These are phyloP conservation scores for Pistacia integerrima DNA, from an alignment of 345 rosid genomes.

Conservation along the genomic window DNA sequence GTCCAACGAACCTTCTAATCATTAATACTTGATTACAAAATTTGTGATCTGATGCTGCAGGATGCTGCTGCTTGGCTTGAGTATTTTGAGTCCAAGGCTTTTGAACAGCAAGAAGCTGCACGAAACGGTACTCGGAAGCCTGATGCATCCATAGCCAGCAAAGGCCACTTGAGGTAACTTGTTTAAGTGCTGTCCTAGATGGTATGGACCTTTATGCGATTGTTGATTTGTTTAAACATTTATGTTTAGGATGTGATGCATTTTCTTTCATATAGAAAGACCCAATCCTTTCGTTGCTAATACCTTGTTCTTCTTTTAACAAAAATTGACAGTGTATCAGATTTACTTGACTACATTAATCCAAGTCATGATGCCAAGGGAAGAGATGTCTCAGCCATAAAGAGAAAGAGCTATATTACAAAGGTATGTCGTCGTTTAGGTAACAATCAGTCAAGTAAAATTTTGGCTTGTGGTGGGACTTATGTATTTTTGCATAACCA, in stretches of 20 bases:
- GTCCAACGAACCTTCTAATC: neutral
- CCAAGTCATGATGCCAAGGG: slow-evolving; percentile 82
- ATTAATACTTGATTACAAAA: neutral
- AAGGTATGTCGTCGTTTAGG: slow-evolving; percentile 51
- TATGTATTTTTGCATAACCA: neutral
- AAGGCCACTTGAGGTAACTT: slow-evolving; percentile 93
- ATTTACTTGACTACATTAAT: slow-evolving; percentile 92
- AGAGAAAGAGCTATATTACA: slow-evolving; percentile 64
- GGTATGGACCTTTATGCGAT: slow-evolving; percentile 1
- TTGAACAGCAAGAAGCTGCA: slow-evolving; percentile 99
- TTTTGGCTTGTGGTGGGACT: slow-evolving; percentile 4
- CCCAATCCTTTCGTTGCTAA: slow-evolving; percentile 16
- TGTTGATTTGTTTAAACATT: slow-evolving; percentile 6
- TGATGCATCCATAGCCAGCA: slow-evolving; percentile 99
- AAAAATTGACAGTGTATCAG: slow-evolving; percentile 76
- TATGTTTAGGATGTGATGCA: neutral
- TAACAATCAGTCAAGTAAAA: neutral
- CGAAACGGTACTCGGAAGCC: slow-evolving; percentile 96
- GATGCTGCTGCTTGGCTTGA: slow-evolving; percentile 99
- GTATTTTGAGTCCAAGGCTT: slow-evolving; percentile 95
- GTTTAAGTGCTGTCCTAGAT: slow-evolving; percentile 4
- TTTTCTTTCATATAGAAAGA: slow-evolving; percentile 7
- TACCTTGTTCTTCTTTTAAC: slow-evolving; percentile 14
- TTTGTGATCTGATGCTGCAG: slow-evolving; percentile 47
- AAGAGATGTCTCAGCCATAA: slow-evolving; percentile 57